Evolutionary conservation across 768 basidiomycete genomes (phyloP).

Genomic region (Filobasidium floriforme): DNA sequence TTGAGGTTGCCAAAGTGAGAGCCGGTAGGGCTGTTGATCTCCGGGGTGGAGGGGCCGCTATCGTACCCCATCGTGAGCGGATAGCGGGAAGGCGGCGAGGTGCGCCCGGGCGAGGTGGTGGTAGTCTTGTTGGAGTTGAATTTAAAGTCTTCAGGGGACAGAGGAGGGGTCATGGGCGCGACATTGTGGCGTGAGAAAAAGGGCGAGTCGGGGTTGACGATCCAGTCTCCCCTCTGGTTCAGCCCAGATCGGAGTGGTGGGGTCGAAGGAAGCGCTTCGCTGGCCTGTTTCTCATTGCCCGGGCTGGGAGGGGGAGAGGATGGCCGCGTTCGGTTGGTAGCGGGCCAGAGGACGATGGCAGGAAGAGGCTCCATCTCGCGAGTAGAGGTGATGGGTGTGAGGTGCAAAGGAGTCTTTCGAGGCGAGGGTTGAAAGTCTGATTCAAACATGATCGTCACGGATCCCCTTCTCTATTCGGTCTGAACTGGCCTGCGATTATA

Average conservation of each 20-base stretch:
- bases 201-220: background rate
- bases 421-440: too few relatives aligned
- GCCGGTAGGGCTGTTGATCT: background rate
- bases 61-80: background rate
- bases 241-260: background rate
- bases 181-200: background rate
- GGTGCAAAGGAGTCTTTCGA: too few relatives aligned
- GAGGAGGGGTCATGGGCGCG: background rate
- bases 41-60: background rate
- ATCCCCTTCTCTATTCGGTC: too few relatives aligned
- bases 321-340: too few relatives aligned
- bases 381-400: too few relatives aligned
- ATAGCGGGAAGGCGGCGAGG: background rate
- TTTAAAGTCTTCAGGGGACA: background rate
- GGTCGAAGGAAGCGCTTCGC: background rate
- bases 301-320: too few relatives aligned
- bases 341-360: too few relatives aligned
- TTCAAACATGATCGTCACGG: too few relatives aligned
- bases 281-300: too few relatives aligned
- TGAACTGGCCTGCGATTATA: too few relatives aligned
- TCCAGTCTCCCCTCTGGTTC: background rate
- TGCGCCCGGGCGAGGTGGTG: background rate
- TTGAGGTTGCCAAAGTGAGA: background rate
- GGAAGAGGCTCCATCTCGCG: too few relatives aligned
- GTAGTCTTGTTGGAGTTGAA: background rate